phyloP scores from a whole-genome alignment of 805 yeast species.

The Hanseniaspora singularis region DNA sequence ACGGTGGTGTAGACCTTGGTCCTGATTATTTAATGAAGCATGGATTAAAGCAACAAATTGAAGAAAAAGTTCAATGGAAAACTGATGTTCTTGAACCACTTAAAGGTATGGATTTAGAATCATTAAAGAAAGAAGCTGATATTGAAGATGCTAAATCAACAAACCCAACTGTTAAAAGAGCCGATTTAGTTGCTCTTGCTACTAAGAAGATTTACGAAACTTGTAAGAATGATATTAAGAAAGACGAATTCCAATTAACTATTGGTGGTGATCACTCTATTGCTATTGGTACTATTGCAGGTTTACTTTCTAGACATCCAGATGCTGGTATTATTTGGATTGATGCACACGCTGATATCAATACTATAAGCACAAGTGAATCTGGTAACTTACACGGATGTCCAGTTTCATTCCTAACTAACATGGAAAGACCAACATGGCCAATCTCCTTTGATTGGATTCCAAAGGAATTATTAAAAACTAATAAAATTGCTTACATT shows the following conservation, averaged over 20 bases:
- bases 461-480: conserved; percentile 44
- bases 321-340: conserved; percentile 89
- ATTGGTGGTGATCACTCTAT: conserved; percentile 96
- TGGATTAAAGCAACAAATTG: conserved; percentile 55
- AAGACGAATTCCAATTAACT: conserved; percentile 55
- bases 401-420: conserved; percentile 84
- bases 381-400: conserved; percentile 95
- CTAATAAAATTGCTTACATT: conserved; percentile 72
- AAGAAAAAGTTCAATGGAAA: conserved; percentile 57
- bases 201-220: conserved; percentile 51
- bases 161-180: conserved; percentile 49
- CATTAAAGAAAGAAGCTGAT: conserved; percentile 25
- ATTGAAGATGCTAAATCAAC: conserved; percentile 34
- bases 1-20: conserved; percentile 86
- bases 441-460: conserved; percentile 79
- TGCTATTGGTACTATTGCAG: conserved; percentile 86
- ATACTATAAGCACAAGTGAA: conserved; percentile 70
- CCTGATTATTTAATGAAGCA: conserved; percentile 68
- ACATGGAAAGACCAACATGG: conserved; percentile 53
- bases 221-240: conserved; percentile 38
- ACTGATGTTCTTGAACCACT: conserved; percentile 44
- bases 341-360: conserved; percentile 96
- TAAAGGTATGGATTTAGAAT: conserved; percentile 35
- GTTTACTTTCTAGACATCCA: conserved; percentile 65
- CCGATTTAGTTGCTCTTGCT: conserved; percentile 65